Percentiles rank a stretch among this genome's conserved stretches.
Conservation (phyloP, 345 rosid genomes). For the Heritiera littoralis region DNA sequence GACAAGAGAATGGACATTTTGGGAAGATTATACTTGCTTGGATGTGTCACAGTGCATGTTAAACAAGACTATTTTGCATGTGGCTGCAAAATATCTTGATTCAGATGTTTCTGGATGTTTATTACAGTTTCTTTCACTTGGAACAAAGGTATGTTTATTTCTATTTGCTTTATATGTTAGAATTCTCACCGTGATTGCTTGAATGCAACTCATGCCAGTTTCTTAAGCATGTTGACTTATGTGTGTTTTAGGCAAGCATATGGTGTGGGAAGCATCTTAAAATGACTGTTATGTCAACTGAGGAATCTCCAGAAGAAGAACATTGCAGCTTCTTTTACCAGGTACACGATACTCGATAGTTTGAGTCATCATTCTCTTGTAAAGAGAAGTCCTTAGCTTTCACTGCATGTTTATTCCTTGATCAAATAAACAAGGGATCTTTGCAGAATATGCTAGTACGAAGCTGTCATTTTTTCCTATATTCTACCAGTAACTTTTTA, state of each 20-base stretch:
- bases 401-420: neutral
- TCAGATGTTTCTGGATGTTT: constrained; percentile 48
- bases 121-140: constrained; percentile 53
- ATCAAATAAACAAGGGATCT: neutral
- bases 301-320: constrained; percentile 87
- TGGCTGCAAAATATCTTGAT: constrained; percentile 57
- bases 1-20: constrained; percentile 52
- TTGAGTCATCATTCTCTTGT: constrained; percentile 9
- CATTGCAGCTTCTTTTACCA: constrained; percentile 64
- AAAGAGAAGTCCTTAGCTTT: neutral
- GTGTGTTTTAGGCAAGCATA: constrained; percentile 52
- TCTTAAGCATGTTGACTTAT: constrained; percentile 16
- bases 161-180: neutral
- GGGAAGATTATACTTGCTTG: constrained; percentile 94
- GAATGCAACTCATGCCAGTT: neutral
- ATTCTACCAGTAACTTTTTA: neutral
- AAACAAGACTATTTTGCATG: constrained; percentile 62
- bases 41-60: constrained; percentile 78
- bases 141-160: constrained; percentile 52
- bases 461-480: neutral
- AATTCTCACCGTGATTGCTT: neutral
- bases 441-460: neutral
- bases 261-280: constrained; percentile 91
- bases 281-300: constrained; percentile 77
- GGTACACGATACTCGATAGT: constrained; percentile 38